Conservation (phyloP, 305 asterid genomes). For the Nicotiana rustica region DNA sequence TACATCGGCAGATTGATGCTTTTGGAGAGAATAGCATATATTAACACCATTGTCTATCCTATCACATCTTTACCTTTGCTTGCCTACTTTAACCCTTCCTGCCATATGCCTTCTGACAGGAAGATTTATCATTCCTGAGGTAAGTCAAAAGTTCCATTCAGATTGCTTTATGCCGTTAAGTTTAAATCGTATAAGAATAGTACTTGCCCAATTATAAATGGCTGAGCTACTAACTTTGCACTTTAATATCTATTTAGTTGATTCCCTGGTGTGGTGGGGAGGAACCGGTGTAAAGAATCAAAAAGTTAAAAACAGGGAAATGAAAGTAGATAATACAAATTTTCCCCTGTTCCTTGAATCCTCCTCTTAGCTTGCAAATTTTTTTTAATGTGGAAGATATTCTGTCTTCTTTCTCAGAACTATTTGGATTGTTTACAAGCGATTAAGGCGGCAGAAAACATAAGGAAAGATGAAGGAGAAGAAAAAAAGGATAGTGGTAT, state of each 20-base stretch:
- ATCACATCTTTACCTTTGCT: conserved; percentile 70
- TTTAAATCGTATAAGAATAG: neutral
- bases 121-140: conserved; percentile 69
- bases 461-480: too few relatives aligned
- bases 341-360: neutral
- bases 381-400: neutral
- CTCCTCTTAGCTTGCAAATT: neutral
- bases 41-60: conserved; percentile 74
- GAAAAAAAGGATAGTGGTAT: too few relatives aligned
- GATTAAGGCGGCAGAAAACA: too few relatives aligned
- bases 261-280: neutral
- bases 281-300: neutral
- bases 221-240: neutral
- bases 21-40: conserved; percentile 69
- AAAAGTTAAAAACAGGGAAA: neutral
- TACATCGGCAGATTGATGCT: conserved; percentile 62
- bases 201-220: neutral
- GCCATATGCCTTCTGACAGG: conserved; percentile 50
- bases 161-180: conserved; percentile 5
- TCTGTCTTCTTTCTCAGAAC: neutral
- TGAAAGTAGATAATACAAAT: neutral
- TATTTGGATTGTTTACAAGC: neutral
- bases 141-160: conserved; percentile 31
- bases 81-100: conserved; percentile 69
- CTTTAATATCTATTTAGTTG: neutral